A percentile compares a stretch with the other conserved stretches of the same genome.
Conservation (phyloP, 352 stramenopile genomes). For the Globisporangium paroecandrum region DNA sequence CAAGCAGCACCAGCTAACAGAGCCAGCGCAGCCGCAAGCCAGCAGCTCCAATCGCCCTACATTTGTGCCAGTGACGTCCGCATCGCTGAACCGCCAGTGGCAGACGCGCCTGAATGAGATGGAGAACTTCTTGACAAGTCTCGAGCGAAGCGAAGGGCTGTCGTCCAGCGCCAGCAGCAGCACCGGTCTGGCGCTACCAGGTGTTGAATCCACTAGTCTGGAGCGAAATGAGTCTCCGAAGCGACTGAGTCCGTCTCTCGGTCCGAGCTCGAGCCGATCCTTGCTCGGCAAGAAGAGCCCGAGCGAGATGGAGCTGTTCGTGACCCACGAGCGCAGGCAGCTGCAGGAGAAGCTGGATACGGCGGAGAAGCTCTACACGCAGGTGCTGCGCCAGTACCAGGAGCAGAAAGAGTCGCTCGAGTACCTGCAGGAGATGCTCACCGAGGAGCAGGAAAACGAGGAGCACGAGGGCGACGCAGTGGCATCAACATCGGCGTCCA, state of each 20-base stretch:
- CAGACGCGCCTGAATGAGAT: conserved; percentile 41
- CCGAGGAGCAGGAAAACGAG: conserved; percentile 38
- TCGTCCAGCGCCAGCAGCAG: background rate
- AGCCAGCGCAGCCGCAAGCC: background rate
- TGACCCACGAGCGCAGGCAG: conserved; percentile 38
- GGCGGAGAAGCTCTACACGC: conserved; percentile 66
- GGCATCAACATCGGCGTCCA: background rate
- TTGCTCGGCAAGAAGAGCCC: conserved; percentile 24
- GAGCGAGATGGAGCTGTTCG: conserved; percentile 27
- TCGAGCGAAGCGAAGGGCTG: conserved; percentile 11
- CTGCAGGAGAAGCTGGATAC: conserved; percentile 62
- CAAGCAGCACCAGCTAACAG: conserved; percentile 6
- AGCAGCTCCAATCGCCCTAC: background rate
- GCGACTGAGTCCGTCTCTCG: conserved; percentile 1
- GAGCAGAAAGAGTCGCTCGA: conserved; percentile 61
- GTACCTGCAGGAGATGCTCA: conserved; percentile 54
- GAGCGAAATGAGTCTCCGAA: conserved; percentile 4
- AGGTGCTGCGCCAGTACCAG: conserved; percentile 65
- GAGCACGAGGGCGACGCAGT: conserved; percentile 18
- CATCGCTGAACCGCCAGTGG: conserved; percentile 25
- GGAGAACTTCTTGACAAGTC: conserved; percentile 46
- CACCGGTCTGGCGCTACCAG: background rate
- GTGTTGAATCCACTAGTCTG: background rate
- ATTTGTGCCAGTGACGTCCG: background rate
- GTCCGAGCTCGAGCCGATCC: conserved; percentile 23